Conservation (phyloP, 768 basidiomycete genomes). For the Auriscalpium microsporum region DNA sequence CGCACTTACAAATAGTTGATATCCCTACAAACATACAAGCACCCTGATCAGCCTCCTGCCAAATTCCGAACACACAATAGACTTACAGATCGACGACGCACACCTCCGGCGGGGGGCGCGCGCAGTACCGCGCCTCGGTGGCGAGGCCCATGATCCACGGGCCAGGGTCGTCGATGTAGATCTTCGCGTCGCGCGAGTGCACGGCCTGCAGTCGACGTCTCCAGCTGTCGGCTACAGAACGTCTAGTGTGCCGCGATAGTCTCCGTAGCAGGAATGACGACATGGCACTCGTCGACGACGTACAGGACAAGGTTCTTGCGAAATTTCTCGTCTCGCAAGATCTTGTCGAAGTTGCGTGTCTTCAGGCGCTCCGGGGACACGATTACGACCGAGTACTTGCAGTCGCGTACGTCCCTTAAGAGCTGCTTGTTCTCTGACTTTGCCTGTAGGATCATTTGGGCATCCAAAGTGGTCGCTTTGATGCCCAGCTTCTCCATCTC, state of each 20-base stretch:
- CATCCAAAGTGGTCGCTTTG: neutral
- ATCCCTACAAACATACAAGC: slow-evolving; percentile 38
- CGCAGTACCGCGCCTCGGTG: slow-evolving; percentile 74
- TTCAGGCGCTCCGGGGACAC: slow-evolving; percentile 5
- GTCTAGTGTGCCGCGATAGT: too few relatives aligned
- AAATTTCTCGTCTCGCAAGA: slow-evolving; percentile 1
- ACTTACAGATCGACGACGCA: slow-evolving; percentile 82
- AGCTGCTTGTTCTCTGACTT: neutral
- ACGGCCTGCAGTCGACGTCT: too few relatives aligned
- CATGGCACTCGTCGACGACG: slow-evolving; percentile 5
- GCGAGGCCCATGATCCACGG: slow-evolving; percentile 93
- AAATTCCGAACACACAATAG: slow-evolving; percentile 8
- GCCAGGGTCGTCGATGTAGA: slow-evolving; percentile 93
- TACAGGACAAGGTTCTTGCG: neutral
- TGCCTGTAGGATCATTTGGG: neutral
- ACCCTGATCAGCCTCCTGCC: neutral
- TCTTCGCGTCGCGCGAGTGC: slow-evolving; percentile 79
- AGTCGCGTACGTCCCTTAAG: neutral
- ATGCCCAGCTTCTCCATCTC: slow-evolving; percentile 2
- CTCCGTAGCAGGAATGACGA: neutral
- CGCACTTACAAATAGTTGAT: slow-evolving; percentile 68
- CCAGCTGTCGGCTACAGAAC: too few relatives aligned
- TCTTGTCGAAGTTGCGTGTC: neutral
- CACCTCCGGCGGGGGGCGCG: slow-evolving; percentile 70
- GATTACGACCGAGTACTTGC: neutral